These are phyloP conservation scores for Chenopodium album DNA, from an alignment of 148 eudicot genomes.

Conservation along the genomic window DNA sequence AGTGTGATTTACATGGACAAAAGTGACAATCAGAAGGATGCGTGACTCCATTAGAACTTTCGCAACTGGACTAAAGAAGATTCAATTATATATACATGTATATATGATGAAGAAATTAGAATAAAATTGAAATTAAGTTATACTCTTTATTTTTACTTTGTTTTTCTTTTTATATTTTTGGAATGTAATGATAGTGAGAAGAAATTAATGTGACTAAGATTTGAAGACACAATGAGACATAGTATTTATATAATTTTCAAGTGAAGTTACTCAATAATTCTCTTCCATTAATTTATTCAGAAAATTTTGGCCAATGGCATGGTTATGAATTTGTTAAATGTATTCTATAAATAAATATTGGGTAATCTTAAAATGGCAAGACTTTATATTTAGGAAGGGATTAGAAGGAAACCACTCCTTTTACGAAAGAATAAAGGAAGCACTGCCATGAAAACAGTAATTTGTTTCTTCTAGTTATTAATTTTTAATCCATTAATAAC, in stretches of 20 bases:
- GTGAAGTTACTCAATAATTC: neutral
- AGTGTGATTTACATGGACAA: slow-evolving; percentile 14
- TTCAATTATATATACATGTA: neutral
- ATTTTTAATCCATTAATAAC: too few relatives aligned
- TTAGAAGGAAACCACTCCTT: slow-evolving; percentile 14
- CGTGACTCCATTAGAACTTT: neutral
- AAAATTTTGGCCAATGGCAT: neutral
- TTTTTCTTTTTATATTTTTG: neutral
- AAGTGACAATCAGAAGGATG: neutral
- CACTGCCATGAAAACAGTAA: neutral
- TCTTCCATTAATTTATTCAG: slow-evolving; percentile 6
- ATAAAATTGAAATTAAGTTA: neutral
- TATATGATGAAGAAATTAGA: neutral
- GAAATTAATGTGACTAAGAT: neutral
- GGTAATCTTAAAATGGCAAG: neutral
- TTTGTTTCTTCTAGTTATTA: too few relatives aligned
- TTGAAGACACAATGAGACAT: neutral
- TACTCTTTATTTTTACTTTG: neutral
- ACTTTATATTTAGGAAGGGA: slow-evolving; percentile 13
- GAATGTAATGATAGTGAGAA: neutral
- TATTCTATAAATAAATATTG: neutral
- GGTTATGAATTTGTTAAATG: neutral
- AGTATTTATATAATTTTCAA: slow-evolving; percentile 9
- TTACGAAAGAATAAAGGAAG: neutral
- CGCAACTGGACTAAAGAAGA: neutral